Percentiles rank a stretch among this genome's conserved stretches.
Conservation (phyloP, 1,139 yeast genomes). For the Blastobotrys illinoisensis region DNA sequence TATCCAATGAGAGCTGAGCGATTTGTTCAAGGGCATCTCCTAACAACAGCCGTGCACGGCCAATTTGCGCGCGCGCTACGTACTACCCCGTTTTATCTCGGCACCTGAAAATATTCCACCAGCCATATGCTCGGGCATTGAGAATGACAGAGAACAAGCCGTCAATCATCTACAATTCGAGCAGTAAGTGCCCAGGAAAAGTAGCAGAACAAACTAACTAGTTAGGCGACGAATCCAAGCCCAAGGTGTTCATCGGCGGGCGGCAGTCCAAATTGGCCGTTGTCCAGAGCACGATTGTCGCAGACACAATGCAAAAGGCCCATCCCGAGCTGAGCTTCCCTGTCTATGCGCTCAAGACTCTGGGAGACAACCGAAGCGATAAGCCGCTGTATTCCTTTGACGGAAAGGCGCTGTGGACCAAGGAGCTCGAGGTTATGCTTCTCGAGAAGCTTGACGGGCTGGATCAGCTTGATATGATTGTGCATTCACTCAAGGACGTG, state of each 20-base stretch:
- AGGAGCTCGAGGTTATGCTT: conserved; percentile 79
- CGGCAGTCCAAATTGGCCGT: conserved; percentile 85
- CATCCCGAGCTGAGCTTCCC: conserved; percentile 64
- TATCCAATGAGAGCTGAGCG: neutral
- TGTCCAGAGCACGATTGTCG: conserved; percentile 74
- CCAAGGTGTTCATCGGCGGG: conserved; percentile 59
- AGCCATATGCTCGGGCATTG: neutral
- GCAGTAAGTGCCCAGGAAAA: neutral
- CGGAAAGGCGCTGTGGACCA: conserved; percentile 94
- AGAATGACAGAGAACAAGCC: conserved; percentile 2
- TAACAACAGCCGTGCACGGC: neutral
- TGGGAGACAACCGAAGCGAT: conserved; percentile 83
- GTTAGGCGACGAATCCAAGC: conserved; percentile 6
- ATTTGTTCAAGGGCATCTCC: no score
- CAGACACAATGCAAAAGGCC: conserved; percentile 48
- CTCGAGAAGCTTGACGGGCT: conserved; percentile 50
- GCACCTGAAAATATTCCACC: neutral
- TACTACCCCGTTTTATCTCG: neutral
- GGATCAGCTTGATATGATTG: conserved; percentile 78
- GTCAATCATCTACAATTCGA: conserved; percentile 1
- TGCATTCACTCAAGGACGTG: conserved; percentile 91
- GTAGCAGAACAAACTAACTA: neutral
- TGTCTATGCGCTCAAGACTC: conserved; percentile 72
- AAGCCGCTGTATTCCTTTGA: conserved; percentile 91
- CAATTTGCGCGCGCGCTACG: neutral